Evolutionary conservation across 1,284 basidiomycete species (phyloP).

Genomic region (Boletus mariae): DNA sequence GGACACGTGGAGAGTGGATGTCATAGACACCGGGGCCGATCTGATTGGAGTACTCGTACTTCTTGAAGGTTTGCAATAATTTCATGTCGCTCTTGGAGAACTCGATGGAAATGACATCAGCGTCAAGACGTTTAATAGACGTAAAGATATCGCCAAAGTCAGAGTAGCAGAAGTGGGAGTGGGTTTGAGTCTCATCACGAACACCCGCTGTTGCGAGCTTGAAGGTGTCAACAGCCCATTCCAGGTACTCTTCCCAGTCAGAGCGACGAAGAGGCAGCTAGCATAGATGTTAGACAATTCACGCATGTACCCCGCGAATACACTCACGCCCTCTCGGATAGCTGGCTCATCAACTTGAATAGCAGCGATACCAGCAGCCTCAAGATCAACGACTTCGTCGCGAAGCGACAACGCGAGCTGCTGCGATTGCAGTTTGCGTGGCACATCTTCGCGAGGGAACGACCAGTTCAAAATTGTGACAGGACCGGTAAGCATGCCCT

Average conservation of each 20-base stretch:
- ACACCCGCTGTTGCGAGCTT: conserved; percentile 95
- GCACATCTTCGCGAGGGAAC: conserved; percentile 98
- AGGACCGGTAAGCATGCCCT: conserved; percentile 98
- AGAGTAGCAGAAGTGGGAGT: conserved; percentile 98
- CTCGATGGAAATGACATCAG: conserved; percentile 99
- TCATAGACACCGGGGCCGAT: conserved; percentile 99
- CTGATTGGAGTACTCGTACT: conserved; percentile 95
- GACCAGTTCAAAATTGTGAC: conserved; percentile 96
- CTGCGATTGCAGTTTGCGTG: conserved; percentile 96
- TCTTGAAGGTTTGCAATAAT: conserved; percentile 92
- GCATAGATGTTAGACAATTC: conserved; percentile 16
- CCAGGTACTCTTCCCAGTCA: conserved; percentile 94
- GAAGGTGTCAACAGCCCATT: conserved; percentile 98
- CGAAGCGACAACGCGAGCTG: conserved; percentile 98
- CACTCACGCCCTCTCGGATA: conserved; percentile 92
- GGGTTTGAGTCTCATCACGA: conserved; percentile 87
- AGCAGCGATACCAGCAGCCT: conserved; percentile 95
- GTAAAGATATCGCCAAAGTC: conserved; percentile 98
- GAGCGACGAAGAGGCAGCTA: conserved; percentile 84
- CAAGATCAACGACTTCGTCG: conserved; percentile 97
- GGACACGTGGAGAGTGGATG: conserved; percentile 99
- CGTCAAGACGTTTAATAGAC: conserved; percentile 95
- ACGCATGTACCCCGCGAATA: neutral
- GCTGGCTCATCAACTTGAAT: conserved; percentile 99
- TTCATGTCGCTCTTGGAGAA: conserved; percentile 98